Conservation (phyloP, 2,329 filamentous ascomycete species). For the Penicillium sp. region DNA sequence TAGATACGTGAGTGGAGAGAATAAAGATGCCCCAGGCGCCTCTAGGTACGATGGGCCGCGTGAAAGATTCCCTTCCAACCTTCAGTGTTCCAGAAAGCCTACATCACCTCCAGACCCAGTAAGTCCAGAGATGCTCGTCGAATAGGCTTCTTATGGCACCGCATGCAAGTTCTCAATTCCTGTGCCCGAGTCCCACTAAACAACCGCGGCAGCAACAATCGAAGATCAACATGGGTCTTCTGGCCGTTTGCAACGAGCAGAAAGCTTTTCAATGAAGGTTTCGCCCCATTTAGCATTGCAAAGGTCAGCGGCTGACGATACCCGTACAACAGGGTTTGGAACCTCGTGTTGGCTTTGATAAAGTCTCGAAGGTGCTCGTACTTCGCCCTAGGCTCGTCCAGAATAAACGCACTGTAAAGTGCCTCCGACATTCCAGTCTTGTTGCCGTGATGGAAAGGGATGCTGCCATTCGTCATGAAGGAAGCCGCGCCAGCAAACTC, state of each 20-base stretch:
- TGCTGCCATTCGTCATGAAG: constrained; percentile 71
- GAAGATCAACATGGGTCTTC: constrained; percentile 5
- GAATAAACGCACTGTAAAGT: constrained; percentile 80
- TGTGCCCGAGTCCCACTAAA: background rate
- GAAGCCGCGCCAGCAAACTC: constrained; percentile 95
- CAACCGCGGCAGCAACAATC: background rate
- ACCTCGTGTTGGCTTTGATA: constrained; percentile 86
- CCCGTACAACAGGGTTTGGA: constrained; percentile 13
- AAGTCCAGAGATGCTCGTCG: no score
- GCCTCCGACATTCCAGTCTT: constrained; percentile 85
- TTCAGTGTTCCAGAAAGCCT: no score
- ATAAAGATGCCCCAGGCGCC: no score
- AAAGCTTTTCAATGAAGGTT: constrained; percentile 28
- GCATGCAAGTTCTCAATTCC: background rate
- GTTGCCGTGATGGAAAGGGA: constrained; percentile 95
- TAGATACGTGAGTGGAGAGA: no score
- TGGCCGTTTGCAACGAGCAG: constrained; percentile 13
- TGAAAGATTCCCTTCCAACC: no score
- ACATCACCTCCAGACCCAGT: no score
- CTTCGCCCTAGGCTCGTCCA: constrained; percentile 78
- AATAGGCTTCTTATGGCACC: background rate
- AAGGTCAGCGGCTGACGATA: background rate
- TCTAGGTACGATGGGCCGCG: no score
- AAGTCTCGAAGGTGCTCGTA: constrained; percentile 83
- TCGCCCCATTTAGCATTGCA: constrained; percentile 35